phyloP scores from a whole-genome alignment of 2,329 filamentous ascomycete species.

The Ascochyta rabiei region DNA sequence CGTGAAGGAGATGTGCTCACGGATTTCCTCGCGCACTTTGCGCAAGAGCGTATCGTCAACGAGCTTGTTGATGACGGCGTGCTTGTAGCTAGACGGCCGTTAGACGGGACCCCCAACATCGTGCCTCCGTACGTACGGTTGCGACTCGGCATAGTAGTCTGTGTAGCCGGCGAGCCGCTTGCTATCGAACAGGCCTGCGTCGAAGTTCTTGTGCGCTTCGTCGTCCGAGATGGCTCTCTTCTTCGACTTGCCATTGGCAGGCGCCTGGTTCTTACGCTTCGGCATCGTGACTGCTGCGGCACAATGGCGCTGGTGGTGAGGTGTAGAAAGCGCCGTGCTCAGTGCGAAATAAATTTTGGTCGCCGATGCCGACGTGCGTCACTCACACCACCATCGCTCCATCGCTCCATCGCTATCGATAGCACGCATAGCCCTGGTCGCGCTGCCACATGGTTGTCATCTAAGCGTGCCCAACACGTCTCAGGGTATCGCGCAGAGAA shows the following conservation, averaged over 20 bases:
- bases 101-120: conserved; percentile 4
- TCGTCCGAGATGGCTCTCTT: conserved; percentile 51
- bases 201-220: conserved; percentile 49
- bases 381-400: conserved; percentile 16
- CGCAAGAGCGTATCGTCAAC: conserved; percentile 84
- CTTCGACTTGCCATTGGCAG: conserved; percentile 48
- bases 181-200: conserved; percentile 47
- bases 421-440: neutral
- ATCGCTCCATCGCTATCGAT: conserved; percentile 14
- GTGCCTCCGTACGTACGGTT: conserved; percentile 42
- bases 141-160: conserved; percentile 46
- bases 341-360: conserved; percentile 11
- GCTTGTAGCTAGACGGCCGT: conserved; percentile 70
- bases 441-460: too few species aligned
- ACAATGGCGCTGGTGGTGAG: neutral
- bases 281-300: conserved; percentile 16
- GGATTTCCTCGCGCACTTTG: conserved; percentile 85
- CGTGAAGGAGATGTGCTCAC: conserved; percentile 89
- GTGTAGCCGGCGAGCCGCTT: conserved; percentile 44
- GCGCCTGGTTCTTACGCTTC: conserved; percentile 53
- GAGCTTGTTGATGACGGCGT: conserved; percentile 83
- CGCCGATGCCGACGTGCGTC: conserved; percentile 11
- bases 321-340: neutral
- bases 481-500: too few species aligned
- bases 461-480: too few species aligned